These are phyloP conservation scores for Tagetes erecta DNA, from an alignment of 129 eudicot genomes.

Conservation along the genomic window DNA sequence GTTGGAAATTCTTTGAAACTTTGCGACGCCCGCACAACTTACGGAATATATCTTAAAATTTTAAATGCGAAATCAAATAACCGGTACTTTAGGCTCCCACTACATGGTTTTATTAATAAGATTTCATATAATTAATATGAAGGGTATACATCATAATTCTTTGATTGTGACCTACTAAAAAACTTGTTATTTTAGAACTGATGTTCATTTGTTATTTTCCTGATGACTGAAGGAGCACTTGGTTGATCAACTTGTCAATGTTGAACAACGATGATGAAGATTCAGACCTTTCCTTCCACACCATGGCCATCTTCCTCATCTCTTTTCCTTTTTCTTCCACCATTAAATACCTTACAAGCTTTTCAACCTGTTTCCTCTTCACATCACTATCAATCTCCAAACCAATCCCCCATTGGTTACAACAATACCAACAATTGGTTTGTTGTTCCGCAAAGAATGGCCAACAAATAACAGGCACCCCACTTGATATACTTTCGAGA, in stretches of 20 bases:
- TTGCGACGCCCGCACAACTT: too few relatives aligned
- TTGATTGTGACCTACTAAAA: background rate
- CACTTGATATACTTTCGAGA: constrained; percentile 30
- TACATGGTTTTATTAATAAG: too few relatives aligned
- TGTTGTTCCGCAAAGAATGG: constrained; percentile 36
- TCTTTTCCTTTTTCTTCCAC: constrained; percentile 36
- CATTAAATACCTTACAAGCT: constrained; percentile 32
- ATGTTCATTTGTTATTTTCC: background rate
- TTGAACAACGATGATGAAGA: constrained; percentile 16
- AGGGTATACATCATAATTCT: too few relatives aligned
- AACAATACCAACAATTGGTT: constrained; percentile 33
- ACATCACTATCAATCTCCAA: constrained; percentile 33
- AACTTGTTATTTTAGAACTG: too few relatives aligned
- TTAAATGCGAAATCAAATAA: too few relatives aligned
- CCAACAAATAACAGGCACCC: constrained; percentile 38
- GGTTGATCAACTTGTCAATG: constrained; percentile 24
- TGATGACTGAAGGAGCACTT: constrained; percentile 22
- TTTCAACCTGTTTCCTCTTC: constrained; percentile 23
- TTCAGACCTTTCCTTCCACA: constrained; percentile 32
- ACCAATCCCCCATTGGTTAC: constrained; percentile 34
- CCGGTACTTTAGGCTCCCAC: too few relatives aligned
- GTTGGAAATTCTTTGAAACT: too few relatives aligned
- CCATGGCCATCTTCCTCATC: constrained; percentile 24
- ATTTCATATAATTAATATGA: too few relatives aligned
- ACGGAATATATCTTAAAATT: too few relatives aligned